Evolutionary conservation across 2,329 filamentous ascomycete genomes (phyloP), one percentile per base, ranked within the genome.

Genomic region (Fonsecaea monophora): DNA sequence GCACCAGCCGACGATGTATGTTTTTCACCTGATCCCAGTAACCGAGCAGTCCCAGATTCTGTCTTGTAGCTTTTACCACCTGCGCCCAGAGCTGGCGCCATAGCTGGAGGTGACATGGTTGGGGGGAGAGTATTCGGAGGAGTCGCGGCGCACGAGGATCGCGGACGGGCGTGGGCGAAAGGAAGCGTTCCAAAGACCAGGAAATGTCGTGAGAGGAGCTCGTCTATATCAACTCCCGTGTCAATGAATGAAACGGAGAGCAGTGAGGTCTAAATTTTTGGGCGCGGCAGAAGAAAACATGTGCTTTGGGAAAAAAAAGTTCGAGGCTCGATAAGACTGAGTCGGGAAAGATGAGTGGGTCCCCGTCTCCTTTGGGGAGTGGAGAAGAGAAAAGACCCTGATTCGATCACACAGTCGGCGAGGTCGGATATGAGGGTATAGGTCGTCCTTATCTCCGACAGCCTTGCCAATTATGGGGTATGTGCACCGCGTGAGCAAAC

Each of bases 41-140:
- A 82, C 81, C 95, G 88, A 75, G 95, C 95, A 77, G 90, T 79
- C 75, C 92, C 93, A 66, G 94, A 97, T 85, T 99, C 95, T 82
- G 87, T 92, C 86, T 96, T 90, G 75, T 84, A 84, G 75, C 87
- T 85, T 76, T 85, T 88, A 53, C 86, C 83, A 62, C 86, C 79
- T 67, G 77, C 74, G 69, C 77, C 77, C 62, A 70, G 70, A 38
- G 72, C 71, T 9, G 72, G 72, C 34, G 73, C 73, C 66, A 74
- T 67, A 18, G 69, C 64, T 25, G 69, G 69, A 63, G 69, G 69
- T 32, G 69, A 71, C 69, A 71, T 71, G 35, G 12, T 58, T 58
- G 42, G 37, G 21, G 9, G n/a, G 18, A 37, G 12, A 32, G 25
- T 42, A 9, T 30, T 15, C 32, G 7, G 35, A 3, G 35, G 42